Evolutionary conservation across 139 green algal genomes (phyloP), one percentile per base, ranked within the genome.

Genomic region (Picocystis salinarum): DNA sequence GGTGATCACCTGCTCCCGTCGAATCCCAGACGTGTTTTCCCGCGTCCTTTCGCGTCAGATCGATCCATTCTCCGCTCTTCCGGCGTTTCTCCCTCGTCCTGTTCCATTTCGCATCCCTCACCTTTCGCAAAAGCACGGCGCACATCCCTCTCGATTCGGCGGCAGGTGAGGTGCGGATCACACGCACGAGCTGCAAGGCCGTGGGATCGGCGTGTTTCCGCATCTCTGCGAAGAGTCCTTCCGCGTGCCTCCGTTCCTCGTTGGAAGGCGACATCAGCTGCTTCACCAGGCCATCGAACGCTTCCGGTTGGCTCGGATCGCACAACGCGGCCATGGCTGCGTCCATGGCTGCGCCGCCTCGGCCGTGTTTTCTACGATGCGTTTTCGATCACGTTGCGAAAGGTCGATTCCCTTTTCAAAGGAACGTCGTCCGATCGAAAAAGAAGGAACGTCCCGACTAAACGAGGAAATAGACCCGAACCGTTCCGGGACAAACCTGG

Each of bases 201-300:
- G 54, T 24, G 1, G 33, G 28, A 29, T 70, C 54, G 1, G 33
- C 36, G 5, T 41, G 60, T 28, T 66, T 71, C 13, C 31, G 4
- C 34, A 83, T 34, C 23, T 69, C 36, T 2, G 73, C 53, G 23
- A 86, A 84, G 2, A 84, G n/a, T 0, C 34, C 33, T 46, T 93
- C 81, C 10, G 74, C 80, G 23, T 54, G 28, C 22, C 67, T 69
- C 5, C 81, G 49, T 20, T 40, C 39, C 2, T 73, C 66, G 47
- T 96, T 93, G 26, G 90, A 58, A 2, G 74, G 50, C 11, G 57
- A 73, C 56, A 89, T 67, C 6, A 96, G 66, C 56, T 74, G 59
- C 15, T 46, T 33, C 3, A 94, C 45, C 34, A 96, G 59, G 44
- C 50, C 25, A 31, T 80, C 62, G 28, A 94, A 91, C 3, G 52